A percentile compares a stretch with the other conserved stretches of the same genome.
Conservation (phyloP, 257 asterid genomes). For the Asclepias syriaca region DNA sequence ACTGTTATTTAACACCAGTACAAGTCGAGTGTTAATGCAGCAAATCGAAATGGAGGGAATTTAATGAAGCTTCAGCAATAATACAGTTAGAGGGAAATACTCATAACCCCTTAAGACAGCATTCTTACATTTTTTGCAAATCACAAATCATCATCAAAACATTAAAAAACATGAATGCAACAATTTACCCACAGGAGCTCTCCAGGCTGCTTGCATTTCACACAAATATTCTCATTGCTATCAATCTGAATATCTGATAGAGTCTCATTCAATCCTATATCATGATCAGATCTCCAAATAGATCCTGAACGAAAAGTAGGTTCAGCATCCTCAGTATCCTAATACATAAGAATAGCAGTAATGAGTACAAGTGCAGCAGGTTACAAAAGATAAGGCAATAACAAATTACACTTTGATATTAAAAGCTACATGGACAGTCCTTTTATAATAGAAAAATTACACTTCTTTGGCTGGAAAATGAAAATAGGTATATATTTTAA, state of each 20-base stretch:
- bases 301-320: conserved; percentile 33
- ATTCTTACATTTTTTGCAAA: background rate
- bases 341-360: conserved; percentile 16
- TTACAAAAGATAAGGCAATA: background rate
- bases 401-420: background rate
- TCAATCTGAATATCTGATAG: conserved; percentile 31
- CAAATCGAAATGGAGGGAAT: background rate
- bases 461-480: no score
- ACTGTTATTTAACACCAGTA: background rate
- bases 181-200: conserved; percentile 71
- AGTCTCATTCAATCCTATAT: conserved; percentile 19
- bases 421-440: no score
- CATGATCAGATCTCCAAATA: conserved; percentile 20
- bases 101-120: background rate
- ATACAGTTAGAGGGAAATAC: background rate
- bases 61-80: background rate
- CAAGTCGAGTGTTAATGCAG: background rate
- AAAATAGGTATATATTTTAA: no score
- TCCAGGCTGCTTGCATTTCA: conserved; percentile 50
- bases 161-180: conserved; percentile 26
- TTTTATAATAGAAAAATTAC: no score
- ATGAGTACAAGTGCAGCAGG: background rate
- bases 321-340: conserved; percentile 52
- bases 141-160: conserved; percentile 1
- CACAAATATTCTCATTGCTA: conserved; percentile 30